These are phyloP conservation scores for Auriscalpium vulgare DNA, from an alignment of 768 basidiomycete species.

Conservation along the genomic window DNA sequence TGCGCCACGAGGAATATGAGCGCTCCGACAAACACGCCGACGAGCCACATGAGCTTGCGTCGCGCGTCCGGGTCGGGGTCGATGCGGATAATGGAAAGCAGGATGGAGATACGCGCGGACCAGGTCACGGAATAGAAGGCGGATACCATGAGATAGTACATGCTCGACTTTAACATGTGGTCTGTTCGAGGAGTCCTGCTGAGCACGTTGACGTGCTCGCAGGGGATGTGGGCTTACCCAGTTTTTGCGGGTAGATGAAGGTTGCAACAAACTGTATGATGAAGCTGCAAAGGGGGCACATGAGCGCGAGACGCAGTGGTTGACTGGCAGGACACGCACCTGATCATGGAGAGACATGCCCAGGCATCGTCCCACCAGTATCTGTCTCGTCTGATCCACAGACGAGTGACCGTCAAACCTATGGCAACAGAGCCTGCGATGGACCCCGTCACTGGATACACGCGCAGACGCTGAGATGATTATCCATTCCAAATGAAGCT, in stretches of 20 bases:
- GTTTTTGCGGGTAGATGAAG: constrained; percentile 18
- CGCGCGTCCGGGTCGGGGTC: constrained; percentile 26
- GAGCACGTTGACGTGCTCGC: background rate
- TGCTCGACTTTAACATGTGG: constrained; percentile 11
- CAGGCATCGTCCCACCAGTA: constrained; percentile 23
- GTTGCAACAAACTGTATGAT: constrained; percentile 17
- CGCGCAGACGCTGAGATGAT: background rate
- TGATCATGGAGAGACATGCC: constrained; percentile 17
- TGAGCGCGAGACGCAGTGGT: background rate
- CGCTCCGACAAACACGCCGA: constrained; percentile 22
- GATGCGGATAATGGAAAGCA: constrained; percentile 48
- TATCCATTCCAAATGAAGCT: too few relatives aligned
- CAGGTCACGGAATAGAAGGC: constrained; percentile 21
- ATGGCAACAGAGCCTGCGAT: constrained; percentile 18
- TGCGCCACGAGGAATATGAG: constrained; percentile 35
- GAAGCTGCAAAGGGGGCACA: constrained; percentile 1
- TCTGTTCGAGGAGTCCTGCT: background rate
- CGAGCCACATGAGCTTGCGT: constrained; percentile 8
- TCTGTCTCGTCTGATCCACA: constrained; percentile 16
- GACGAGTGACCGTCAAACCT: constrained; percentile 15
- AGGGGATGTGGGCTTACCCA: constrained; percentile 3
- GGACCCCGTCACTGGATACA: constrained; percentile 15
- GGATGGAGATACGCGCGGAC: constrained; percentile 38
- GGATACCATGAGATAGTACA: constrained; percentile 21
- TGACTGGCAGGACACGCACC: background rate